Conservation (phyloP, 768 basidiomycete genomes). For the Agrocybe chaxingu region DNA sequence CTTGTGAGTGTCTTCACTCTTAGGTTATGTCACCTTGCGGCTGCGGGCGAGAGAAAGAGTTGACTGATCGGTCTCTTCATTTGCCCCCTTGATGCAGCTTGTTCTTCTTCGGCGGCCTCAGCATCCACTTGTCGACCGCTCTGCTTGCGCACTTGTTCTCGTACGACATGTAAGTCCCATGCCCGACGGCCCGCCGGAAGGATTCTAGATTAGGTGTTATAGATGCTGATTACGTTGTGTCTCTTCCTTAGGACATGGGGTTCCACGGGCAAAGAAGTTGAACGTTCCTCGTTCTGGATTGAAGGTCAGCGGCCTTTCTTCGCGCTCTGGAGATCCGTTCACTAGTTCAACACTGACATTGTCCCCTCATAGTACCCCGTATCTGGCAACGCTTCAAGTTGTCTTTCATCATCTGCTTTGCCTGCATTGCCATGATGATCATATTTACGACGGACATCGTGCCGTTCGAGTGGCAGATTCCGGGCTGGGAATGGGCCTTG, state of each 20-base stretch:
- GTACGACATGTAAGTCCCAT: conserved; percentile 45
- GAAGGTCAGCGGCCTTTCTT: conserved; percentile 37
- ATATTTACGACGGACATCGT: conserved; percentile 54
- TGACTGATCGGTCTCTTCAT: conserved; percentile 3
- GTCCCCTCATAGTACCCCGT: conserved; percentile 51
- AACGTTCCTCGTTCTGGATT: conserved; percentile 85
- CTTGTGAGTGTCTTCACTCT: conserved; percentile 48
- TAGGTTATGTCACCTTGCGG: not conserved
- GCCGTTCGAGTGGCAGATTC: conserved; percentile 66
- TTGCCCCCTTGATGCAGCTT: conserved; percentile 34
- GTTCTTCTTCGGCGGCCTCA: conserved; percentile 76
- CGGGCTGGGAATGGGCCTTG: conserved; percentile 63
- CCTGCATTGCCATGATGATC: conserved; percentile 56
- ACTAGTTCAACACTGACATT: not conserved
- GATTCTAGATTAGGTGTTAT: not conserved
- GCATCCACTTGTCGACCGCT: conserved; percentile 67
- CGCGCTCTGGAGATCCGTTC: not conserved
- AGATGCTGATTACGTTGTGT: conserved; percentile 3
- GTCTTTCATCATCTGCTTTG: conserved; percentile 61
- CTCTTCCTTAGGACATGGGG: conserved; percentile 45
- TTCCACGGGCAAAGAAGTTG: conserved; percentile 74
- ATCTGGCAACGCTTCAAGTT: conserved; percentile 82
- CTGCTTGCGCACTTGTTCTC: conserved; percentile 69
- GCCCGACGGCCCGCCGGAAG: not conserved
- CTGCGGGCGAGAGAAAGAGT: not conserved